Evolutionary conservation across 352 stramenopile genomes (phyloP).

Genomic region (Salisapilia sapeloensis): DNA sequence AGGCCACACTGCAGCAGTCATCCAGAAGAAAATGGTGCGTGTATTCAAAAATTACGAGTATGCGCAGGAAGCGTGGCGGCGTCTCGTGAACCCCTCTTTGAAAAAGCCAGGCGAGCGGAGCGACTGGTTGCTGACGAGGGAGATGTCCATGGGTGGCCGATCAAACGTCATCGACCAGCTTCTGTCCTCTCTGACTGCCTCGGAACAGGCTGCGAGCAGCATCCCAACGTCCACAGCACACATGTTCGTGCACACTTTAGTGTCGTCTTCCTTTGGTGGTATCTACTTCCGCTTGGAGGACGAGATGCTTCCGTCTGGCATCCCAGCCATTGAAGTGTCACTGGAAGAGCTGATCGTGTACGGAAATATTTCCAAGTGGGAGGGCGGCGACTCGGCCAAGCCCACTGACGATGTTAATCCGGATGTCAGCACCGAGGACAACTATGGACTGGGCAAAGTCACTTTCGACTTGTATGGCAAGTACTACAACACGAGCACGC

Average conservation of each 20-base stretch:
- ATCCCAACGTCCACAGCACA: constrained; percentile 2
- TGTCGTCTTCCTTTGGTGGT: constrained; percentile 70
- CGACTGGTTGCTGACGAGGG: constrained; percentile 58
- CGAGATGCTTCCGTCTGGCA: constrained; percentile 49
- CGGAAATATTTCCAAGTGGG: constrained; percentile 52
- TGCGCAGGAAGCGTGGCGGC: constrained; percentile 71
- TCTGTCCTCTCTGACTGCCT: constrained; percentile 35
- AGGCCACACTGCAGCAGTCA: constrained; percentile 20
- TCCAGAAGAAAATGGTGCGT: constrained; percentile 81
- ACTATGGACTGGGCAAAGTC: constrained; percentile 53
- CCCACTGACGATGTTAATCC: no score
- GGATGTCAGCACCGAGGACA: no score
- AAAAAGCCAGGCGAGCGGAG: constrained; percentile 48
- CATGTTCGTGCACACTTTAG: constrained; percentile 61
- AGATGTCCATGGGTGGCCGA: constrained; percentile 59
- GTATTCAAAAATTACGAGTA: constrained; percentile 78
- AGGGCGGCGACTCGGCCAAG: constrained; percentile 20
- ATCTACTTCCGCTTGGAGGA: constrained; percentile 80
- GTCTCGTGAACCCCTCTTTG: constrained; percentile 60
- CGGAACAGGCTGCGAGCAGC: not conserved
- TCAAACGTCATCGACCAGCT: constrained; percentile 64
- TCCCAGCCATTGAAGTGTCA: constrained; percentile 64
- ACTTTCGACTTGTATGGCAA: constrained; percentile 77
- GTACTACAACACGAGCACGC: constrained; percentile 71
- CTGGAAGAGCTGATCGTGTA: constrained; percentile 66